A percentile compares a stretch with the other conserved stretches of the same genome.
phyloP scores from a whole-genome alignment of 1,284 basidiomycete species.

The Irpex sp. region DNA sequence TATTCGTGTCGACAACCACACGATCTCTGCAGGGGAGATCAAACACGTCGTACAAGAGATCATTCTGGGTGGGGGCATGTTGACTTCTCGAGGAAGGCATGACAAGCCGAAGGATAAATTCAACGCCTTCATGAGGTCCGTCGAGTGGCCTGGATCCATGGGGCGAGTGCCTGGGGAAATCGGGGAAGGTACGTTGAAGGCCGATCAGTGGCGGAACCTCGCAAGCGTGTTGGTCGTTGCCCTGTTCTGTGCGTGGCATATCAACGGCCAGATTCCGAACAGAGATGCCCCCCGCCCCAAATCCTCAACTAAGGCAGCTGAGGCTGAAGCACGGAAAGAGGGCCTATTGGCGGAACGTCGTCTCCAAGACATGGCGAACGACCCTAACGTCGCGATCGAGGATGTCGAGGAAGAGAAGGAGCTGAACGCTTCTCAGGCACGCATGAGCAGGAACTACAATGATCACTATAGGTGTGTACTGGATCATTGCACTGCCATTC shows the following conservation, averaged over 20 bases:
- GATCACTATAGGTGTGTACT: slow-evolving; percentile 18
- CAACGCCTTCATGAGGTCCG: slow-evolving; percentile 10
- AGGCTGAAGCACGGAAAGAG: slow-evolving; percentile 9
- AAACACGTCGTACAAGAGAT: slow-evolving; percentile 22
- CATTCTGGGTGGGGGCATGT: slow-evolving; percentile 19
- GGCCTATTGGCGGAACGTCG: slow-evolving; percentile 9
- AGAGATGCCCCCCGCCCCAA: slow-evolving; percentile 16
- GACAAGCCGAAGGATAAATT: slow-evolving; percentile 13
- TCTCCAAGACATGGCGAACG: not conserved
- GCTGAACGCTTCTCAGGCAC: not conserved
- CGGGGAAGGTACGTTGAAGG: slow-evolving; percentile 20
- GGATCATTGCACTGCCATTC: slow-evolving; percentile 19
- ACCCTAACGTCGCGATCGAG: too few relatives aligned
- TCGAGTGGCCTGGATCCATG: slow-evolving; percentile 21
- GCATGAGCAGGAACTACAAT: slow-evolving; percentile 18
- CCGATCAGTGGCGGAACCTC: slow-evolving; percentile 23
- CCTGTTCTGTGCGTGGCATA: slow-evolving; percentile 20
- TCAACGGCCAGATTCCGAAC: slow-evolving; percentile 23
- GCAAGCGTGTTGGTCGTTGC: slow-evolving; percentile 17
- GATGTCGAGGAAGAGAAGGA: too few relatives aligned
- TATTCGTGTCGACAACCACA: too few relatives aligned
- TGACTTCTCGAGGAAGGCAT: slow-evolving; percentile 8
- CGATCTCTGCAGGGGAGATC: slow-evolving; percentile 2
- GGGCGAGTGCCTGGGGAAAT: slow-evolving; percentile 20
- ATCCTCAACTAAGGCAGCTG: slow-evolving; percentile 14